A percentile compares a stretch with the other conserved stretches of the same genome.
phyloP scores from a whole-genome alignment of 108 stramenopile species.

The Cyclostephanos tholiformis region DNA sequence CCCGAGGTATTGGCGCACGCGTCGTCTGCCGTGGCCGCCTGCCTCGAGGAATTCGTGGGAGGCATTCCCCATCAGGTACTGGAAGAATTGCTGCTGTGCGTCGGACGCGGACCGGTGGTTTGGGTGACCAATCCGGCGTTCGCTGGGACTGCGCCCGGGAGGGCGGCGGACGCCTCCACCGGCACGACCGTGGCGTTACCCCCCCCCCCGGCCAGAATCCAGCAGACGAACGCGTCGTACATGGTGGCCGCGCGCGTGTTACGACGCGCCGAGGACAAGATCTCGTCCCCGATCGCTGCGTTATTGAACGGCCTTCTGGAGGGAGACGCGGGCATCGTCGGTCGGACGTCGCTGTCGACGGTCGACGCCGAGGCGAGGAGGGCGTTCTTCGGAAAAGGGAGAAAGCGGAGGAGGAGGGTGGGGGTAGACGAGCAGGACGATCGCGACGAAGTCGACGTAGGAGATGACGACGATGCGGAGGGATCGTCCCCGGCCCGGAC shows the following conservation, averaged over 20 bases:
- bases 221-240: constrained; percentile 70
- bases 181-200: background rate
- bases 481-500: background rate
- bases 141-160: constrained; percentile 12
- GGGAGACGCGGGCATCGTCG: constrained; percentile 61
- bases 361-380: constrained; percentile 15
- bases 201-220: constrained; percentile 51
- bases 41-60: constrained; percentile 79
- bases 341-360: constrained; percentile 13
- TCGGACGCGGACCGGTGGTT: constrained; percentile 71
- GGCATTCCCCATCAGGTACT: constrained; percentile 67
- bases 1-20: constrained; percentile 61
- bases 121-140: constrained; percentile 57
- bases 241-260: constrained; percentile 67
- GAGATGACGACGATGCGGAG: background rate
- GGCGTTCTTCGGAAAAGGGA: constrained; percentile 14
- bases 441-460: background rate
- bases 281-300: constrained; percentile 65
- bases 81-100: constrained; percentile 70
- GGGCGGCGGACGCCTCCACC: background rate
- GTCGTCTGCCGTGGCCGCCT: constrained; percentile 56
- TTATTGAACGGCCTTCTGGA: constrained; percentile 76
- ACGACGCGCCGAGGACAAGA: constrained; percentile 60
- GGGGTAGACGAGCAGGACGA: constrained; percentile 7
- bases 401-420: background rate